Percentiles rank a stretch among this genome's conserved stretches.
Evolutionary conservation across 805 yeast genomes (phyloP).

Genomic region (Suhomyces sp.): DNA sequence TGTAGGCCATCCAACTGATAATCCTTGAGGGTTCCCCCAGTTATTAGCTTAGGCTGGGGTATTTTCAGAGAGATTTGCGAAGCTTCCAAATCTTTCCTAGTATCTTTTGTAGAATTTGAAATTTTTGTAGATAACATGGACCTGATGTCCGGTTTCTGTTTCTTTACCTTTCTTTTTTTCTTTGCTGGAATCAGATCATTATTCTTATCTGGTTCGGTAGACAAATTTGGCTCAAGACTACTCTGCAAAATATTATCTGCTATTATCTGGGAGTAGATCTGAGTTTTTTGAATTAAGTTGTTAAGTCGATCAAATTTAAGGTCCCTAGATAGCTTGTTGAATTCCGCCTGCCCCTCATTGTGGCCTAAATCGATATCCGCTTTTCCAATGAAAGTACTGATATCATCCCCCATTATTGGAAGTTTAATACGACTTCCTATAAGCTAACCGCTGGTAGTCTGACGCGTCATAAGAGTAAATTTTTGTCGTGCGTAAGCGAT

Average conservation of each 20-base stretch:
- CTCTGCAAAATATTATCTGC: conserved; percentile 69
- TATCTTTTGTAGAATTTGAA: conserved; percentile 16
- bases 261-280: conserved; percentile 81
- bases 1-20: conserved; percentile 89
- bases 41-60: conserved; percentile 26
- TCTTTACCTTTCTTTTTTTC: conserved; percentile 12
- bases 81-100: conserved; percentile 23
- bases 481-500: background rate
- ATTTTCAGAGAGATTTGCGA: conserved; percentile 16
- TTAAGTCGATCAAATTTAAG: conserved; percentile 64
- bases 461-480: background rate
- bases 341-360: conserved; percentile 33
- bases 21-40: conserved; percentile 62
- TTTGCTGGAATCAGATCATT: conserved; percentile 8
- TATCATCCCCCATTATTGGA: conserved; percentile 3
- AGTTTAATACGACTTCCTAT: background rate
- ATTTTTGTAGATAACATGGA: conserved; percentile 13
- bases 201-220: background rate
- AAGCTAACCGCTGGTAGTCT: background rate
- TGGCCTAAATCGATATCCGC: background rate
- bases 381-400: conserved; percentile 2
- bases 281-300: conserved; percentile 80
- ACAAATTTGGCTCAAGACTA: conserved; percentile 20
- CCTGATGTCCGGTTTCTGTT: conserved; percentile 30
- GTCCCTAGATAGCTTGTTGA: conserved; percentile 48